Evolutionary conservation across 108 stramenopile genomes (phyloP).

Genomic region (Conticribra weissflogii): DNA sequence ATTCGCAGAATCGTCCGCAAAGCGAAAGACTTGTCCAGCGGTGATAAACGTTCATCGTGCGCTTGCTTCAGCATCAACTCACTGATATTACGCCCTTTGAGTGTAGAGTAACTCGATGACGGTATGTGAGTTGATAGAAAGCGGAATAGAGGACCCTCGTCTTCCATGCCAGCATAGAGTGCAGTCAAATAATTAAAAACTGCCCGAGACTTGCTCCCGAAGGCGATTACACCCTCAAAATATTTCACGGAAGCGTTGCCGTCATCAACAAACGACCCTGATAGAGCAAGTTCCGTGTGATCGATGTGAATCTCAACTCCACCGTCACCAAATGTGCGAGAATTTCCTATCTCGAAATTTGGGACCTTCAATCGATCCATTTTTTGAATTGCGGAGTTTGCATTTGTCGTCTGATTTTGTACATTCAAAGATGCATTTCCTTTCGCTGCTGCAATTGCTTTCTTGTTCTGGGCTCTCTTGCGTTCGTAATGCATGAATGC

Average conservation of each 20-base stretch:
- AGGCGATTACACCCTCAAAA: conserved; percentile 82
- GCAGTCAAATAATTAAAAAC: conserved; percentile 79
- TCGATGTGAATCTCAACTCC: conserved; percentile 49
- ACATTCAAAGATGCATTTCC: background rate
- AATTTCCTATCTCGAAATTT: conserved; percentile 32
- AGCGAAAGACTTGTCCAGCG: conserved; percentile 79
- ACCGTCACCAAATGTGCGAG: conserved; percentile 33
- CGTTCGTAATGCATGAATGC: conserved; percentile 82
- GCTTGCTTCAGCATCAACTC: conserved; percentile 36
- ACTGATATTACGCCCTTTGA: conserved; percentile 9
- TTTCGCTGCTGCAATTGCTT: conserved; percentile 26
- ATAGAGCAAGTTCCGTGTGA: conserved; percentile 13
- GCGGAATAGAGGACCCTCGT: conserved; percentile 81
- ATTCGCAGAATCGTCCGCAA: conserved; percentile 74
- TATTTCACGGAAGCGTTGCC: conserved; percentile 60
- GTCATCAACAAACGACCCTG: conserved; percentile 67
- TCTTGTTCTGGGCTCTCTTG: conserved; percentile 35
- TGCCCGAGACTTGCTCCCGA: conserved; percentile 76
- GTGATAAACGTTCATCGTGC: conserved; percentile 55
- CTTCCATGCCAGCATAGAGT: conserved; percentile 75
- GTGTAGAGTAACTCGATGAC: conserved; percentile 36
- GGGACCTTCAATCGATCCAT: conserved; percentile 16
- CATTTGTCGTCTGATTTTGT: conserved; percentile 29
- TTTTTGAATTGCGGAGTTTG: conserved; percentile 3
- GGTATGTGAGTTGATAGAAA: conserved; percentile 82